A percentile compares a stretch with the other conserved stretches of the same genome.
phyloP scores from a whole-genome alignment of 345 rosid genomes.

The Erucastrum elatum region DNA sequence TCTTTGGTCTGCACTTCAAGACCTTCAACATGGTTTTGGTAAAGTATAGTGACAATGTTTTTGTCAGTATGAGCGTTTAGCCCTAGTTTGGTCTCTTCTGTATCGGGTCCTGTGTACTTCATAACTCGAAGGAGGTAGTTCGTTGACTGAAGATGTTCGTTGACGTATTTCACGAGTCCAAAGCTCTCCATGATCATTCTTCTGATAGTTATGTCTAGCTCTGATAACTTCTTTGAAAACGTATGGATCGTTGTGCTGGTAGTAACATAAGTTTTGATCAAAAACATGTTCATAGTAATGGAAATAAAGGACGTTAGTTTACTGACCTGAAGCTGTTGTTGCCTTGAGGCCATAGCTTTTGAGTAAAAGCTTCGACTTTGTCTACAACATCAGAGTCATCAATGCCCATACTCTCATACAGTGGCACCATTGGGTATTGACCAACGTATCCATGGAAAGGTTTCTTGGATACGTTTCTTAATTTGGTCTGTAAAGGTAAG shows the following conservation, averaged over 20 bases:
- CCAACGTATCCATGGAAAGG: conserved; percentile 63
- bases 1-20: conserved; percentile 50
- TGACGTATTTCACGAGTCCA: conserved; percentile 47
- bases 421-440: conserved; percentile 54
- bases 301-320: background rate
- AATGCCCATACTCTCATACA: conserved; percentile 67
- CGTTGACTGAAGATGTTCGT: conserved; percentile 62
- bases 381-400: conserved; percentile 43
- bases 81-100: conserved; percentile 52
- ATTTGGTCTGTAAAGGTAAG: conserved; percentile 55
- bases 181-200: conserved; percentile 62
- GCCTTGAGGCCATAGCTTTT: conserved; percentile 55
- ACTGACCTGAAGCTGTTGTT: conserved; percentile 55
- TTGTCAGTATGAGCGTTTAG: conserved; percentile 54
- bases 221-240: conserved; percentile 43
- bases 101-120: conserved; percentile 59
- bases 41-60: conserved; percentile 59
- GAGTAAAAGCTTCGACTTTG: conserved; percentile 42
- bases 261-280: background rate
- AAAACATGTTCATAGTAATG: background rate
- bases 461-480: conserved; percentile 47
- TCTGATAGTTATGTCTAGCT: conserved; percentile 46
- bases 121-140: conserved; percentile 54
- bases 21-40: conserved; percentile 65
- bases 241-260: conserved; percentile 46